Base-by-base conservation (phyloP, 345 rosid genomes). In the Eucalyptus sp. region DNA sequence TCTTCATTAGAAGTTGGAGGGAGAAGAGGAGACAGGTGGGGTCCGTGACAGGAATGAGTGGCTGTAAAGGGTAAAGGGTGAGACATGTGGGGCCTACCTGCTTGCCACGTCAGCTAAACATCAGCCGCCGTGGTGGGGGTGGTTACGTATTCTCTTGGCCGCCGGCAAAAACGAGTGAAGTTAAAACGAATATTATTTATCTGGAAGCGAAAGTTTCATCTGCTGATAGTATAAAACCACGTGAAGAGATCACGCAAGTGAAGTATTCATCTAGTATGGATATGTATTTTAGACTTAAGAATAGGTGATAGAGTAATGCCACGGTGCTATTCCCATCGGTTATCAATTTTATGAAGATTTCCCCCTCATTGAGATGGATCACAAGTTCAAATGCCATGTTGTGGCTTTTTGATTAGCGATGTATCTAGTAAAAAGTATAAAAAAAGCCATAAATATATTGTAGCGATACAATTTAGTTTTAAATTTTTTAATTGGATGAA, bases 61-160 rank as follows among this genome's bases (percentile, higher is more conserved):
- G 97, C 96, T 18, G 31, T 16, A 62, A 29, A 58, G 76, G 22
- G 31, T 16, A 62, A 29, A 58, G 76, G 22, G 25, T 87, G 24
- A 64, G 92, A 91, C 94, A 94, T 94, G 96, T 96, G 95, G 95
- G 96, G 93, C 92, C 93, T 85, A 33, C 93, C 94, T 89, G 93
- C 90, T 90, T 87, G 95, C 96, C 96, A 93, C 90, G 93, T 93
- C 94, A 93, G 90, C 92, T 56, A 64, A 43, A 58, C 37, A 16
- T n/a, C 76, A 0, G 76, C 76, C 76, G 41, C 18, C 10, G 76
- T 64, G 37, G 20, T 3, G 37, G 41, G 17, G 76, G 76, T n/a
- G 41, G 41, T 64, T 52, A 0, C 25, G 9, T 4, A 15, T n/a
- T 10, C 76, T 64, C 76, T 64, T n/a, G 76, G 76, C 76, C 4